Percentiles rank a stretch among this genome's conserved stretches.
These are phyloP conservation scores for Candida hispaniensis DNA, from an alignment of 805 yeast genomes.

Conservation along the genomic window DNA sequence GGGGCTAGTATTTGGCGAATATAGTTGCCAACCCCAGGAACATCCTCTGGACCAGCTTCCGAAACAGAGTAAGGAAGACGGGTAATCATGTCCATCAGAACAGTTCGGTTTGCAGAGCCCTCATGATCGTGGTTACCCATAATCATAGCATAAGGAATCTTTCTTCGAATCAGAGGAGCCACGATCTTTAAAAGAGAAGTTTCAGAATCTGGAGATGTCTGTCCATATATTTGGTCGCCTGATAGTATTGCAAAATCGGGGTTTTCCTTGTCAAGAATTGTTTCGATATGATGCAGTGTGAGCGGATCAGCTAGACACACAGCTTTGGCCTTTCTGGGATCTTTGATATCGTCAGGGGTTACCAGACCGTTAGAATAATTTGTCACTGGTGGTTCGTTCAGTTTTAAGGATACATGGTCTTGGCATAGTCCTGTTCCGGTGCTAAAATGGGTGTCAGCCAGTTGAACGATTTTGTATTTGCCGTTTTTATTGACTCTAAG, in stretches of 20 bases:
- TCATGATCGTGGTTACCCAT: constrained; percentile 95
- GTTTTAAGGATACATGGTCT: constrained; percentile 39
- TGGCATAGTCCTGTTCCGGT: constrained; percentile 73
- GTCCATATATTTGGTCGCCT: constrained; percentile 89
- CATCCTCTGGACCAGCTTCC: constrained; percentile 48
- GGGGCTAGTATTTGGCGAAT: constrained; percentile 41
- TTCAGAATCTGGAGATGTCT: constrained; percentile 64
- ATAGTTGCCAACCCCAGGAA: constrained; percentile 82
- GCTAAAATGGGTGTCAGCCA: constrained; percentile 87
- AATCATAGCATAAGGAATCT: constrained; percentile 74
- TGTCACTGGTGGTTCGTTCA: too few relatives aligned
- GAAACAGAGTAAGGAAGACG: constrained; percentile 61
- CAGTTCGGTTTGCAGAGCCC: constrained; percentile 51
- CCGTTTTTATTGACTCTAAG: constrained; percentile 36
- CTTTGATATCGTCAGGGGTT: constrained; percentile 16
- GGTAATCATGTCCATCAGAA: constrained; percentile 46
- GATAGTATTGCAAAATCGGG: constrained; percentile 83
- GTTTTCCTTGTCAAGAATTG: constrained; percentile 56
- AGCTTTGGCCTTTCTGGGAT: constrained; percentile 22
- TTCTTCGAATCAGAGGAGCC: constrained; percentile 51
- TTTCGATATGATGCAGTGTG: constrained; percentile 50
- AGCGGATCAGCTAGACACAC: constrained; percentile 70
- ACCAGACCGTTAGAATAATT: constrained; percentile 24
- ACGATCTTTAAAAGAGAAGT: constrained; percentile 72
- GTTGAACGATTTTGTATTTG: constrained; percentile 68